Conservation (phyloP, 2,329 filamentous ascomycete genomes). For the Plectosphaerella plurivora region DNA sequence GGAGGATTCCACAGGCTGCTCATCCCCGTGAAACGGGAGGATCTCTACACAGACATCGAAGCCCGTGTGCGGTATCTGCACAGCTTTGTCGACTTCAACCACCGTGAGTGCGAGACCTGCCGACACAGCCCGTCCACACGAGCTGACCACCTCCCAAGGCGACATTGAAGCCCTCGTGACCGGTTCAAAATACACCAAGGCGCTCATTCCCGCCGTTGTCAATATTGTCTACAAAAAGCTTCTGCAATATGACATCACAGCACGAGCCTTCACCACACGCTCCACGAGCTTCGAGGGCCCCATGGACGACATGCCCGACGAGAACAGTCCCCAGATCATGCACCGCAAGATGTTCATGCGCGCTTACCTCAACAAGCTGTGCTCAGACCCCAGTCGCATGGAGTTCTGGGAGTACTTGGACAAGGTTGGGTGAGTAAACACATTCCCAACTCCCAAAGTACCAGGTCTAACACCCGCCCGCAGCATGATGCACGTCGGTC, state of each 20-base stretch:
- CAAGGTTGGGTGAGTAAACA: constrained; percentile 65
- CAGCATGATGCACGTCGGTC: constrained; percentile 76
- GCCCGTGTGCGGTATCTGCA: constrained; percentile 68
- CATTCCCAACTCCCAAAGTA: not conserved
- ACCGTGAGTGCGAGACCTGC: constrained; percentile 43
- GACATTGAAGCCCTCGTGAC: constrained; percentile 67
- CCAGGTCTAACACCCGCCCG: not conserved
- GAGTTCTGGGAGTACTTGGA: constrained; percentile 82
- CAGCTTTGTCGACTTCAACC: constrained; percentile 70
- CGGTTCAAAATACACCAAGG: constrained; percentile 72
- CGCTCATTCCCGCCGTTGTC: constrained; percentile 77
- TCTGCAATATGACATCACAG: constrained; percentile 76
- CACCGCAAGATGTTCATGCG: constrained; percentile 73
- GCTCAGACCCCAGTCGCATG: constrained; percentile 68
- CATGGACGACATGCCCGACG: constrained; percentile 57
- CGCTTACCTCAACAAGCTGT: constrained; percentile 72
- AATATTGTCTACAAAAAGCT: constrained; percentile 84
- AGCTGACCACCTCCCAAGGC: constrained; percentile 34
- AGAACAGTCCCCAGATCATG: constrained; percentile 69
- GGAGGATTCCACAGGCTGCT: constrained; percentile 15
- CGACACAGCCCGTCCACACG: not conserved
- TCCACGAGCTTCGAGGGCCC: constrained; percentile 63
- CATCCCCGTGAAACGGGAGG: constrained; percentile 64
- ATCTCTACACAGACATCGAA: constrained; percentile 67
- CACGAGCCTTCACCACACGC: constrained; percentile 65